phyloP scores from a whole-genome alignment of 257 asterid species.

The Solanum chilense region DNA sequence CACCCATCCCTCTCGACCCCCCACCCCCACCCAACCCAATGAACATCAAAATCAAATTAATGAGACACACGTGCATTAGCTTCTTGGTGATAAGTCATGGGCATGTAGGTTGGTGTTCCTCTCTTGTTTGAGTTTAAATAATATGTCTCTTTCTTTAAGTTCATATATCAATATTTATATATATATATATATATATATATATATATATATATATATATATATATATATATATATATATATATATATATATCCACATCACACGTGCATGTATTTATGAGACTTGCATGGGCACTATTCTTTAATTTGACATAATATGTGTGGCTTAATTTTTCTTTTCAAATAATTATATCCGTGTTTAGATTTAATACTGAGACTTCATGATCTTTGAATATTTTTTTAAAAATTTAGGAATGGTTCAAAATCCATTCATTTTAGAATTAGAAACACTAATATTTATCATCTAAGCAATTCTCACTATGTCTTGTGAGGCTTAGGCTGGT shows the following conservation, averaged over 20 bases:
- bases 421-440: fast-evolving
- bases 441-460: too few species aligned
- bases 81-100: not conserved
- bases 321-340: too few species aligned
- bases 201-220: too few species aligned
- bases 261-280: not conserved
- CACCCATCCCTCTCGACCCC: not conserved
- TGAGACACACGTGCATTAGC: slow-evolving; percentile 42
- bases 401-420: not conserved
- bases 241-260: not conserved
- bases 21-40: not conserved
- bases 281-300: not conserved
- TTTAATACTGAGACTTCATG: not conserved
- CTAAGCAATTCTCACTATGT: not conserved
- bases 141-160: slow-evolving; percentile 1
- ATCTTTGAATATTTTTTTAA: not conserved
- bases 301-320: not conserved
- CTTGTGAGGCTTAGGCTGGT: not conserved
- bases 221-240: not conserved
- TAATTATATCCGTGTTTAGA: too few species aligned
- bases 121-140: not conserved
- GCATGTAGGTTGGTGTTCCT: not conserved
- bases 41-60: slow-evolving; percentile 7
- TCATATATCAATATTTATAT: not conserved
- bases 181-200: too few species aligned